phyloP scores from a whole-genome alignment of 2,329 filamentous ascomycete species.

The Karstenula rhodostoma region DNA sequence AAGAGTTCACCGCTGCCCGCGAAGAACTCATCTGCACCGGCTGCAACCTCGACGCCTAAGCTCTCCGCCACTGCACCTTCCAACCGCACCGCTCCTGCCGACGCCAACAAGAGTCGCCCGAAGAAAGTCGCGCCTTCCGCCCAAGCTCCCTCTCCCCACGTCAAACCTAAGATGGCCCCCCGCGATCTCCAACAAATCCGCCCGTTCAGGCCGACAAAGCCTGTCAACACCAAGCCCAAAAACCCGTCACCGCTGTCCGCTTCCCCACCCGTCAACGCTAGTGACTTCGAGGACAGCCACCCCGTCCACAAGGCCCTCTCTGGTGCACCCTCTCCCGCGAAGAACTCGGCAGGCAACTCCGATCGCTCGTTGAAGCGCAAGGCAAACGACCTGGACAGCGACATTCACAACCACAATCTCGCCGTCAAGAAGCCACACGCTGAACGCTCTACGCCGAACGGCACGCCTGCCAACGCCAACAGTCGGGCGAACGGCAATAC shows the following conservation, averaged over 20 bases:
- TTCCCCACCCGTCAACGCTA: conserved; percentile 68
- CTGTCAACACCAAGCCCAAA: conserved; percentile 61
- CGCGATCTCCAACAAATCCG: conserved; percentile 34
- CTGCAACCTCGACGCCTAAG: conserved; percentile 27
- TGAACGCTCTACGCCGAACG: conserved; percentile 37
- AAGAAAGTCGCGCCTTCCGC: conserved; percentile 37
- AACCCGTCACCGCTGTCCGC: conserved; percentile 70
- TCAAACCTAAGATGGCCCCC: conserved; percentile 40
- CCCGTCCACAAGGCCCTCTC: conserved; percentile 49
- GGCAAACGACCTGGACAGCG: conserved; percentile 49
- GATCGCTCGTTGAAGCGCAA: conserved; percentile 51
- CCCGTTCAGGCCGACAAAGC: conserved; percentile 35
- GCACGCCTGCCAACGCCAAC: conserved; percentile 41
- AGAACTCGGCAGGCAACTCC: conserved; percentile 40
- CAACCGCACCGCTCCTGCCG: conserved; percentile 31
- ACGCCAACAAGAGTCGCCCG: conserved; percentile 36
- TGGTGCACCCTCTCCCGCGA: conserved; percentile 45
- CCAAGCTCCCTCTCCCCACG: conserved; percentile 34
- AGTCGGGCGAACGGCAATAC: conserved; percentile 39
- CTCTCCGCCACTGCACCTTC: conserved; percentile 26
- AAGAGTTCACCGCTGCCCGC: conserved; percentile 29
- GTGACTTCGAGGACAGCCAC: conserved; percentile 61
- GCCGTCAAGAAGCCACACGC: conserved; percentile 44
- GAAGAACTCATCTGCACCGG: conserved; percentile 17
- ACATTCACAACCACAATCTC: conserved; percentile 47